Evolutionary conservation across 139 green algal species (phyloP), one percentile per base, ranked within the genome.

Genomic region (Yamagishiella unicocca): DNA sequence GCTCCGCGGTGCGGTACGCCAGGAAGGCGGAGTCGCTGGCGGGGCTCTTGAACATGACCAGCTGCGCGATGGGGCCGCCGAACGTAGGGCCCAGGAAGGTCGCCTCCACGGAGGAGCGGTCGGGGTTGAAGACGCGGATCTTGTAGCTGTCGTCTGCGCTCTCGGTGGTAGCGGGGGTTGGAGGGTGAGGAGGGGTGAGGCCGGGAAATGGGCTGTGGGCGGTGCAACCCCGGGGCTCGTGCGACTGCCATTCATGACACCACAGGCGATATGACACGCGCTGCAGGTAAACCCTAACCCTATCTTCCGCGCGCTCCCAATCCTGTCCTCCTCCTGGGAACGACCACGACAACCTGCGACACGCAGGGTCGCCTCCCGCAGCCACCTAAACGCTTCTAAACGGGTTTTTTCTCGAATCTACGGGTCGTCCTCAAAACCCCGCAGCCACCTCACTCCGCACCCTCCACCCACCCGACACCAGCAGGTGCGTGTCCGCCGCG

Each of bases 11-110:
- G 38, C 80, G 83, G 82, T 96, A 97, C 6, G 92, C 94, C 40
- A 97, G 62, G 80, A 94, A 95, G 31, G 85, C 87, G 0, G 62
- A 25, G 25, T 62, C 66, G 29, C 8, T 55, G 46, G 64, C 66
- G 42, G 55, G 78, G 58, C 37, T 68, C 73, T 91, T 91, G 89
- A 95, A 95, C 40, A 93, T 92, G 64, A 92, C 43, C 67, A 95
- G 82, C 68, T 90, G 83, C 5, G 67, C 74, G 72, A 97, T 73
- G 12, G 94, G 90, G 22, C 90, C 94, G 9, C 88, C 91, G 85
- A 94, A 96, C 3, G 93, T 94, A 38, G 95, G 95, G 0, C 93
- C 94, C 33, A 95, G 89, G 82, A 92, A 94, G 4, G 91, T 95
- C 22, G 83, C 78, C 19, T 89, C 74, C 4, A 74, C 78, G 19